phyloP scores from a whole-genome alignment of 306 rosid species.

The Quercus alba region DNA sequence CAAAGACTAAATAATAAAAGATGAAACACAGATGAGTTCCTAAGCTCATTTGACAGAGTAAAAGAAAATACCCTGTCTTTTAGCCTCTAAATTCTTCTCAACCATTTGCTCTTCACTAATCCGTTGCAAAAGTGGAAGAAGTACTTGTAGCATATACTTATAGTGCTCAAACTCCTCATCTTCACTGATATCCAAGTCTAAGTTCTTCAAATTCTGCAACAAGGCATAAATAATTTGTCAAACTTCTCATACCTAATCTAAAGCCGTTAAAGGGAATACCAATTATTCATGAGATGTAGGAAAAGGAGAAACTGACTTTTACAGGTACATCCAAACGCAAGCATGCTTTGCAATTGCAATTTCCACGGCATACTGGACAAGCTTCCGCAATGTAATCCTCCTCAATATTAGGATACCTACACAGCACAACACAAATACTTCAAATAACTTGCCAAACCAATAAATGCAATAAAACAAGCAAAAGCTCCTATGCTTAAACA shows the following conservation, averaged over 20 bases:
- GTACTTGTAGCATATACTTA: slow-evolving; percentile 43
- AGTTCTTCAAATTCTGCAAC: slow-evolving; percentile 28
- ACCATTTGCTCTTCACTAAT: slow-evolving; percentile 56
- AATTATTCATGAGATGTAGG: background rate
- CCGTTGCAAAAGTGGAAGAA: slow-evolving; percentile 62
- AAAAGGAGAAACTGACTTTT: slow-evolving; percentile 31
- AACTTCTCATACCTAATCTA: background rate
- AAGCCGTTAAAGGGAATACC: background rate
- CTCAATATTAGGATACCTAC: slow-evolving; percentile 68
- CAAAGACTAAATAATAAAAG: background rate
- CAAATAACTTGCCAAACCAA: background rate
- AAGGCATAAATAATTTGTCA: background rate
- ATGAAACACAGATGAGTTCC: background rate
- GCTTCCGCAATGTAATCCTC: slow-evolving; percentile 50
- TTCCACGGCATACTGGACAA: slow-evolving; percentile 75
- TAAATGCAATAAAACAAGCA: background rate
- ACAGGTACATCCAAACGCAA: slow-evolving; percentile 40
- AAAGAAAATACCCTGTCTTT: slow-evolving; percentile 47
- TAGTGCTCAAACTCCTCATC: slow-evolving; percentile 22
- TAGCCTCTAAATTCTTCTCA: slow-evolving; percentile 65
- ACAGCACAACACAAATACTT: slow-evolving; percentile 1
- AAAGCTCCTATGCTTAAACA: background rate
- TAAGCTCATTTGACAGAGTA: background rate
- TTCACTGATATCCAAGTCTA: background rate
- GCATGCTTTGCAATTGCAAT: slow-evolving; percentile 88